Conservation (phyloP, 2,329 filamentous ascomycete genomes). For the Monilinia polystroma region DNA sequence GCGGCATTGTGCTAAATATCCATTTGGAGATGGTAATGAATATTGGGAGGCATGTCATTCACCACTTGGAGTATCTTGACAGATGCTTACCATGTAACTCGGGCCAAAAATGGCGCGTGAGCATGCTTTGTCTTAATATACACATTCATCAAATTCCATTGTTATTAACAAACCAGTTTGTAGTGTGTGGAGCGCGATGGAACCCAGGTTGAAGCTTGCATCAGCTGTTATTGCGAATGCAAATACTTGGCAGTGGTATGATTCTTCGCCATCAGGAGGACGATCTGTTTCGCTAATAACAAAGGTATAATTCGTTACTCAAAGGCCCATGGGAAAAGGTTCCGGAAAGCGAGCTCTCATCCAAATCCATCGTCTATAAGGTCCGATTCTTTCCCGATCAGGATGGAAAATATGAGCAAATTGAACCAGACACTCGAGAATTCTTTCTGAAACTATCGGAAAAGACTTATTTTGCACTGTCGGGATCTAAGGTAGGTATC, state of each 20-base stretch:
- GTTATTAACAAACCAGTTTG: not conserved
- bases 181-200: constrained; percentile 7
- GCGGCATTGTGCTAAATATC: not conserved
- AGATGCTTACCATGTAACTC: not conserved
- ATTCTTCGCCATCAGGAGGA: not conserved
- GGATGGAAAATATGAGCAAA: not conserved
- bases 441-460: not conserved
- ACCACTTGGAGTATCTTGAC: not conserved
- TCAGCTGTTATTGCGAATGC: not conserved
- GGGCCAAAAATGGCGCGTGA: constrained; percentile 13
- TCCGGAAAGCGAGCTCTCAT: not conserved
- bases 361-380: not conserved
- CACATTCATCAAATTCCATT: not conserved
- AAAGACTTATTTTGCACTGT: not conserved
- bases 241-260: constrained; percentile 10
- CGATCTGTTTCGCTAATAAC: not conserved
- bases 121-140: not conserved
- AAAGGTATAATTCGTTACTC: constrained; percentile 5
- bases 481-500: not conserved
- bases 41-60: constrained; percentile 15
- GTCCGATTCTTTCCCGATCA: not conserved
- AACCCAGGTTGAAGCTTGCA: not conserved
- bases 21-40: constrained; percentile 10
- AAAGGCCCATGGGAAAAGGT: not conserved
- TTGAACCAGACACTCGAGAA: not conserved